Conservation (phyloP, 1,284 basidiomycete species). For the Boletus smithii region DNA sequence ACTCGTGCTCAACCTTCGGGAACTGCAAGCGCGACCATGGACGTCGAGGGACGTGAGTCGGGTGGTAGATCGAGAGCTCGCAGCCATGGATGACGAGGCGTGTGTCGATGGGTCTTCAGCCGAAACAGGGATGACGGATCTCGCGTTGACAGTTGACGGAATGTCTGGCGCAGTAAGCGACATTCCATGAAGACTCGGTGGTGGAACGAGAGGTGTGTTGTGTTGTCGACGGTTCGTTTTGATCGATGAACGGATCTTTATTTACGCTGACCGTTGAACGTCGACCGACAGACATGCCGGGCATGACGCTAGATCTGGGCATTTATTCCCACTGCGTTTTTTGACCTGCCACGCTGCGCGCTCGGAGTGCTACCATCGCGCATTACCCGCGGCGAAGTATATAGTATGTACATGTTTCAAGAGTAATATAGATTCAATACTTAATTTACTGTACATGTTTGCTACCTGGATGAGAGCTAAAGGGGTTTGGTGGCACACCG, state of each 20-base stretch:
- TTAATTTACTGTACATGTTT: too few species aligned
- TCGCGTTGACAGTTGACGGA: not conserved
- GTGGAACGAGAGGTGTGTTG: not conserved
- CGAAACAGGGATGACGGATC: not conserved
- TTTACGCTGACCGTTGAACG: not conserved
- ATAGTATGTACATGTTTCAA: too few species aligned
- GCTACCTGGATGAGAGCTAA: too few species aligned
- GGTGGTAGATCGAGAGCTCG: constrained; percentile 11
- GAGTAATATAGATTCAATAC: too few species aligned
- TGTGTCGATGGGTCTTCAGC: not conserved
- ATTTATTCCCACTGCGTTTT: too few species aligned
- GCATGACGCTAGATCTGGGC: too few species aligned
- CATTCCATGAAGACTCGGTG: not conserved
- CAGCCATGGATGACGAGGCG: not conserved
- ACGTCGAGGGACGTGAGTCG: constrained; percentile 7
- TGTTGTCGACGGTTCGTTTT: not conserved
- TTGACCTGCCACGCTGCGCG: too few species aligned
- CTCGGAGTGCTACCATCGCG: too few species aligned
- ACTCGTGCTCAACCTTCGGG: constrained; percentile 12
- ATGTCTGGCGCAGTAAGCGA: not conserved
- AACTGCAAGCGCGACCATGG: not conserved
- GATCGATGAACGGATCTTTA: not conserved
- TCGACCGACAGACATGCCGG: not conserved
- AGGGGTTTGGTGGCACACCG: too few species aligned
- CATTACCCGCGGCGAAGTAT: too few species aligned